Evolutionary conservation across 352 stramenopile species (phyloP).

Genomic region (Phytophthora aleatoria): DNA sequence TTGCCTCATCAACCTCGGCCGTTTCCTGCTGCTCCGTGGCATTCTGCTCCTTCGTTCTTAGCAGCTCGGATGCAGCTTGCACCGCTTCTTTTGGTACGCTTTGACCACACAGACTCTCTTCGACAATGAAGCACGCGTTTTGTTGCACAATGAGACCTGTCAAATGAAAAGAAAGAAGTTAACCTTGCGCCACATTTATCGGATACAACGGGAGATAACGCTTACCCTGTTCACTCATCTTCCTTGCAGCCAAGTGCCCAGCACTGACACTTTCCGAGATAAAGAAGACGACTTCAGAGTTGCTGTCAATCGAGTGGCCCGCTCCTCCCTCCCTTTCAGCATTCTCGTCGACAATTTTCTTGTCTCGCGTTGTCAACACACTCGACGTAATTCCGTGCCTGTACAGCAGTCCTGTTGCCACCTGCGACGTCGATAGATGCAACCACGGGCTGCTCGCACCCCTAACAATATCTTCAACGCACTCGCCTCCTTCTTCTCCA

Average conservation of each 20-base stretch:
- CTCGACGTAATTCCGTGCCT: constrained; percentile 40
- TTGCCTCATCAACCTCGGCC: neutral
- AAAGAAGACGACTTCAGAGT: constrained; percentile 31
- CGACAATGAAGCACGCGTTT: constrained; percentile 39
- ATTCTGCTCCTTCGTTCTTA: neutral
- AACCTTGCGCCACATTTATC: neutral
- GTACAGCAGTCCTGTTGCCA: constrained; percentile 35
- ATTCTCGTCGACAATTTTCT: neutral
- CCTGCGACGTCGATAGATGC: constrained; percentile 16
- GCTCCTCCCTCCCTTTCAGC: neutral
- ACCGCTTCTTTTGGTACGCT: constrained; percentile 1
- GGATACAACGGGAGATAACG: neutral
- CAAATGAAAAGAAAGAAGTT: neutral
- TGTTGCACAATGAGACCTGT: constrained; percentile 25
- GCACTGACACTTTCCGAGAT: constrained; percentile 21
- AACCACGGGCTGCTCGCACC: neutral
- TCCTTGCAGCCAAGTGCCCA: constrained; percentile 7
- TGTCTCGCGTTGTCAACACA: constrained; percentile 8
- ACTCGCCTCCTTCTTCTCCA: constrained; percentile 1
- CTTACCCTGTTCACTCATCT: constrained; percentile 38
- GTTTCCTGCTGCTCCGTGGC: neutral
- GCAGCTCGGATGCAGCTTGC: constrained; percentile 29
- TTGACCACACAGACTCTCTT: constrained; percentile 40
- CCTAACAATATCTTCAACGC: neutral
- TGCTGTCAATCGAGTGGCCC: neutral